Evolutionary conservation across 2,329 filamentous ascomycete species (phyloP).

Genomic region (Sporothrix inflata): DNA sequence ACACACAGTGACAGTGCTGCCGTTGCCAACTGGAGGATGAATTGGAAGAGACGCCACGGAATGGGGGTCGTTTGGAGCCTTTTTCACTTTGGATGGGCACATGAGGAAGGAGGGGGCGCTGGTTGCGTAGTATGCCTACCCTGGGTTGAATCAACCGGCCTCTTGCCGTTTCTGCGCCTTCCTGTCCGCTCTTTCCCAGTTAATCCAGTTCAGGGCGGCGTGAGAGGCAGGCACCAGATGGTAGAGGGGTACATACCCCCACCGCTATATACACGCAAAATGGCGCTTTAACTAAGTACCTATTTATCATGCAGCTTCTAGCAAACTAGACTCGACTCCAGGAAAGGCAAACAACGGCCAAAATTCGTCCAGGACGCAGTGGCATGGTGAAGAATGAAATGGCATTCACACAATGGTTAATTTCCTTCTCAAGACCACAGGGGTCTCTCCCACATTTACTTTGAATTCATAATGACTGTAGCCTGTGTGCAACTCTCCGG

Average conservation of each 20-base stretch:
- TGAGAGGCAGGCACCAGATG: neutral
- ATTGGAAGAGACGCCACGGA: constrained; percentile 2
- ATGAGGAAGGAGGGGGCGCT: constrained; percentile 14
- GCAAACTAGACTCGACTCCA: neutral
- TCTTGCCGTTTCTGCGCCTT: constrained; percentile 1
- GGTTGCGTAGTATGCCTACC: constrained; percentile 9
- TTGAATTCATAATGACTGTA: too few relatives aligned
- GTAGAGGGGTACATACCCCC: neutral
- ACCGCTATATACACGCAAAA: neutral
- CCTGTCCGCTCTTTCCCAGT: neutral
- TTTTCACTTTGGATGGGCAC: neutral
- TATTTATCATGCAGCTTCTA: constrained; percentile 11
- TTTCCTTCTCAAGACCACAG: too few relatives aligned
- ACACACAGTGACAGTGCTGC: neutral
- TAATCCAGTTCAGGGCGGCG: too few relatives aligned
- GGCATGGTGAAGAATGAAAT: too few relatives aligned
- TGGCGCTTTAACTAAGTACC: neutral
- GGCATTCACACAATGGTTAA: too few relatives aligned
- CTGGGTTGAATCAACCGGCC: neutral
- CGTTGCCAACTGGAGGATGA: constrained; percentile 1
- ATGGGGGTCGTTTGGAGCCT: neutral
- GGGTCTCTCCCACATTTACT: too few relatives aligned
- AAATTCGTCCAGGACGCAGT: neutral
- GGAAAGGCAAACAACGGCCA: neutral
- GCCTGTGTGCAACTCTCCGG: too few relatives aligned